Conservation (phyloP, 2,329 filamentous ascomycete species). For the Fusarium sp. region DNA sequence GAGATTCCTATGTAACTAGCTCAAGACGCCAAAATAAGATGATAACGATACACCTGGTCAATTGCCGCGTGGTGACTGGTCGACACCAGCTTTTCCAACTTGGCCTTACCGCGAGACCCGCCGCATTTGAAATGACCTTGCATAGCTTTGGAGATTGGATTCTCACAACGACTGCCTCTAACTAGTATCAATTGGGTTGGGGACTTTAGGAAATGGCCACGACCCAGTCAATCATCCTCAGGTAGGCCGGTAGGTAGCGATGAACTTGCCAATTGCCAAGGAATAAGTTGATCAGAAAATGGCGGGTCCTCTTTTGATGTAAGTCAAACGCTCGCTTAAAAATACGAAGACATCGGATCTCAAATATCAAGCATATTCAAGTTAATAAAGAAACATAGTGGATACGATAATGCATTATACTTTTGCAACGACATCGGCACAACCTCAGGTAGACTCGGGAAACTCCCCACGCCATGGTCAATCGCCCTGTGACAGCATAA, state of each 20-base stretch:
- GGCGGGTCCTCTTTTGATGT: background rate
- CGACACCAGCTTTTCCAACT: conserved; percentile 5
- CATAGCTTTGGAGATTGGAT: conserved; percentile 35
- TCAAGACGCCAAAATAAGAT: conserved; percentile 20
- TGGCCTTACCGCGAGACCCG: conserved; percentile 33
- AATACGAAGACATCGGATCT: conserved; percentile 1
- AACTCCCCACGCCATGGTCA: background rate
- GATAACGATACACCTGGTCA: conserved; percentile 33
- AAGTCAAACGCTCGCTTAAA: background rate
- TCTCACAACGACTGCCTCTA: conserved; percentile 17
- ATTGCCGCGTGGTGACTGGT: conserved; percentile 26
- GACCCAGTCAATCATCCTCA: conserved; percentile 16
- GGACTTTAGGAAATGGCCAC: conserved; percentile 26
- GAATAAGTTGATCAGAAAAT: background rate
- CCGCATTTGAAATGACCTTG: conserved; percentile 35
- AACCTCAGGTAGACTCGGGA: background rate
- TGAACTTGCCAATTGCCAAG: background rate
- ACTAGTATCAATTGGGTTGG: conserved; percentile 16
- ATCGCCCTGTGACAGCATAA: background rate
- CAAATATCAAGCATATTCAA: background rate
- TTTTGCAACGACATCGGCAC: background rate
- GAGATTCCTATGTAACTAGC: conserved; percentile 15
- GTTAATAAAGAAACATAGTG: conserved; percentile 3
- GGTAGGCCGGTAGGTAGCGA: background rate
- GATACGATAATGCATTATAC: background rate